A percentile compares a stretch with the other conserved stretches of the same genome.
These are phyloP conservation scores for Colletotrichum orbiculare DNA, from an alignment of 2,329 filamentous ascomycete genomes.

Conservation along the genomic window DNA sequence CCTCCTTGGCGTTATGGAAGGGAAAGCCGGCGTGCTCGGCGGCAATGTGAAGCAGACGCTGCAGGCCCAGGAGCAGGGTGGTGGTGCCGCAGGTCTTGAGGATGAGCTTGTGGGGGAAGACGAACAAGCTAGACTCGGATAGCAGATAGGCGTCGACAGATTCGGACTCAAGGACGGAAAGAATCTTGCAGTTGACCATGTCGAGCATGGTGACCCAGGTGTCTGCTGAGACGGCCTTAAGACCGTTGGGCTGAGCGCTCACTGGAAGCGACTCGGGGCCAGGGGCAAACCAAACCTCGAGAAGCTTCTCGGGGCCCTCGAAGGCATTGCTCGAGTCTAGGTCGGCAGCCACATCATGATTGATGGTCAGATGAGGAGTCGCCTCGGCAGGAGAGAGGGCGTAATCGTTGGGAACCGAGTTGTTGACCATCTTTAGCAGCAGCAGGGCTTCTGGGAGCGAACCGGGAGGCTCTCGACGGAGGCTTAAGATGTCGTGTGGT, in stretches of 20 bases:
- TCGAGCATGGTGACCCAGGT: constrained; percentile 98
- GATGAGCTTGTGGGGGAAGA: constrained; percentile 99
- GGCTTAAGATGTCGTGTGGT: constrained; percentile 2
- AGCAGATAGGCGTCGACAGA: constrained; percentile 96
- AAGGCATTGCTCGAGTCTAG: constrained; percentile 97
- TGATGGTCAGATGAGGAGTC: constrained; percentile 94
- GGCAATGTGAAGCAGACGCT: constrained; percentile 92
- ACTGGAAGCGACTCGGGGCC: constrained; percentile 78
- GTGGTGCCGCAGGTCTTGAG: constrained; percentile 99
- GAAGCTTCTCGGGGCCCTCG: constrained; percentile 96
- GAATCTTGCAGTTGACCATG: constrained; percentile 97
- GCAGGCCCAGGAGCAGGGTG: constrained; percentile 88
- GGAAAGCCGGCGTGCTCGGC: constrained; percentile 90
- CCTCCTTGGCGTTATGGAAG: constrained; percentile 74
- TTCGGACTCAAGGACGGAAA: constrained; percentile 93
- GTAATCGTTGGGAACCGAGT: constrained; percentile 82
- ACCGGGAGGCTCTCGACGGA: constrained; percentile 39
- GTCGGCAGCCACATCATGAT: constrained; percentile 91
- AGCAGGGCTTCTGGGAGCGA: constrained; percentile 35
- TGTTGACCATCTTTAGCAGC: constrained; percentile 75
- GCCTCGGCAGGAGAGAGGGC: constrained; percentile 84
- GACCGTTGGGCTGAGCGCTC: constrained; percentile 76
- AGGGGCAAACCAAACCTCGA: constrained; percentile 98
- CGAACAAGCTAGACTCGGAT: constrained; percentile 99
- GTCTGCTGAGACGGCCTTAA: constrained; percentile 87